These are phyloP conservation scores for Komagataella kurtzmanii DNA, from an alignment of 805 yeast species.

Conservation along the genomic window DNA sequence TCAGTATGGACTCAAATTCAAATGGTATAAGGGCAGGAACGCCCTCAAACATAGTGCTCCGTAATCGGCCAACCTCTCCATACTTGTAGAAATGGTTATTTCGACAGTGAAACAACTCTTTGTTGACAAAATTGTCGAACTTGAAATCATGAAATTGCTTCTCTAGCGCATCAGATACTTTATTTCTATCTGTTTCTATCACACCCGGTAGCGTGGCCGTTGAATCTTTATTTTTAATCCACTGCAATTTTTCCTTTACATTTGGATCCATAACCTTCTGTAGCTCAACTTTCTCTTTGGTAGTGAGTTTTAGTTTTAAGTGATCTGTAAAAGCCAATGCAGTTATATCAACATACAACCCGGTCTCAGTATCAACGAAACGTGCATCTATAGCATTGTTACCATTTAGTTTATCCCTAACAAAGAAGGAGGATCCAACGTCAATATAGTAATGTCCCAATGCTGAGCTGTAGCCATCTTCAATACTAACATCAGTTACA, in stretches of 20 bases:
- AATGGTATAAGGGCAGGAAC: constrained; percentile 41
- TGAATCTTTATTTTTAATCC: constrained; percentile 7
- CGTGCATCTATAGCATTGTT: constrained; percentile 51
- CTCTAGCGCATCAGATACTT: background rate
- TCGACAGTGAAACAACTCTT: constrained; percentile 31
- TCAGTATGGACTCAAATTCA: constrained; percentile 24
- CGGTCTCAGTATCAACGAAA: constrained; percentile 51
- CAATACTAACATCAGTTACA: constrained; percentile 23
- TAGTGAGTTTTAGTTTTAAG: constrained; percentile 7
- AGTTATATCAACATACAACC: constrained; percentile 55
- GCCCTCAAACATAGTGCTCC: constrained; percentile 37
- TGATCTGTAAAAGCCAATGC: constrained; percentile 32
- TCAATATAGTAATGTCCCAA: constrained; percentile 42
- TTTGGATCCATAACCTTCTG: constrained; percentile 5
- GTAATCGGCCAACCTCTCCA: constrained; percentile 35
- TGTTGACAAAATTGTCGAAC: background rate
- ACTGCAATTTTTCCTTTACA: constrained; percentile 2
- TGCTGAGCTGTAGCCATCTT: constrained; percentile 22
- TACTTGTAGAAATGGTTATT: constrained; percentile 36
- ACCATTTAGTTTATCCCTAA: constrained; percentile 37
- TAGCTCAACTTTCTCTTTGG: constrained; percentile 2
- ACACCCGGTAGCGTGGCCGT: constrained; percentile 4
- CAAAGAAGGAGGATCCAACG: constrained; percentile 32
- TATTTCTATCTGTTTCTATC: constrained; percentile 1
- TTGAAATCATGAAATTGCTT: background rate